Evolutionary conservation across 371 early-diverging fungal species (phyloP).

Genomic region (Capillidium heterosporum): DNA sequence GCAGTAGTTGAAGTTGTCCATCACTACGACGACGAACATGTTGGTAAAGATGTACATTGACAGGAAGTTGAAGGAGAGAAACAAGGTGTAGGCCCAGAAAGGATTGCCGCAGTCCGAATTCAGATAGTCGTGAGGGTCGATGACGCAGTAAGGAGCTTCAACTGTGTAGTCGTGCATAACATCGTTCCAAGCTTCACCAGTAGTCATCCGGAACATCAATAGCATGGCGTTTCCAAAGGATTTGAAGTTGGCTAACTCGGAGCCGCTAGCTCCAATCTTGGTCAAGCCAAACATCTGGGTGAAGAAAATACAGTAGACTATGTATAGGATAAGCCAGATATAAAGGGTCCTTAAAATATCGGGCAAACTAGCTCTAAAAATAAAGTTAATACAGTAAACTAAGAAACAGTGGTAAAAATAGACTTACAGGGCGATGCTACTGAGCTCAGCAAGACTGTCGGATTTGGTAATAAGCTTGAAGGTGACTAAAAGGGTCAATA

Average conservation of each 20-base stretch:
- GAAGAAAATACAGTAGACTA: constrained; percentile 47
- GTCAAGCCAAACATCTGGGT: constrained; percentile 53
- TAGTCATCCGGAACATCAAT: constrained; percentile 41
- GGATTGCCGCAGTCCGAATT: constrained; percentile 44
- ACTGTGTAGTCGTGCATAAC: constrained; percentile 48
- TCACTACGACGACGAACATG: constrained; percentile 49
- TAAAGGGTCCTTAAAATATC: constrained; percentile 10
- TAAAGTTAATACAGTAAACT: not conserved
- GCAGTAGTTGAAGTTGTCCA: constrained; percentile 50
- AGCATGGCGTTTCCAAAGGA: constrained; percentile 29
- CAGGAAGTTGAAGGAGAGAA: constrained; percentile 45
- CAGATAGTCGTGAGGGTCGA: constrained; percentile 24
- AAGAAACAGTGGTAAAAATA: not conserved
- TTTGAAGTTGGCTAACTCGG: constrained; percentile 38
- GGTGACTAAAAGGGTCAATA: not conserved
- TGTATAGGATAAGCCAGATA: constrained; percentile 44
- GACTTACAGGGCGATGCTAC: not conserved
- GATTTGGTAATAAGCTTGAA: not conserved
- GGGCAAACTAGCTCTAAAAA: not conserved
- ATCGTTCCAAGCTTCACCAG: constrained; percentile 55
- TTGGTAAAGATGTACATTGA: constrained; percentile 58
- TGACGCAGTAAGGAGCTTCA: constrained; percentile 35
- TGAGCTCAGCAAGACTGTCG: not conserved
- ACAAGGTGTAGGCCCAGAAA: constrained; percentile 36
- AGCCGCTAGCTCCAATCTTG: constrained; percentile 30